Evolutionary conservation across 805 yeast genomes (phyloP).

Genomic region (Suhomyces sp.): DNA sequence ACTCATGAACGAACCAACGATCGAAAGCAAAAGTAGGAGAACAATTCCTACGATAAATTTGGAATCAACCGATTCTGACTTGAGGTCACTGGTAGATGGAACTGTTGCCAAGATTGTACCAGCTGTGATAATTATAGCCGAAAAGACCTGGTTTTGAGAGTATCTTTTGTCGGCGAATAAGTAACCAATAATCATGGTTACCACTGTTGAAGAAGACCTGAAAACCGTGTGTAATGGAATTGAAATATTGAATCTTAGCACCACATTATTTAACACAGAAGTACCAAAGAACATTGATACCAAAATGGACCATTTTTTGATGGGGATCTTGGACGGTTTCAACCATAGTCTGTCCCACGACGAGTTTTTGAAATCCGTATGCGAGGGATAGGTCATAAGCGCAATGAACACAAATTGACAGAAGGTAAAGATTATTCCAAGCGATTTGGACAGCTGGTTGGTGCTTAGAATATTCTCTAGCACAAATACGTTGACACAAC

Average conservation of each 20-base stretch:
- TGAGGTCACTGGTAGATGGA: no score
- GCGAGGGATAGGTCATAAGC: conserved; percentile 29
- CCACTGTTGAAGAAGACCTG: conserved; percentile 61
- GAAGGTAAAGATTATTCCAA: conserved; percentile 58
- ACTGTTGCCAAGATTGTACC: conserved; percentile 52
- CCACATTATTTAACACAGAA: conserved; percentile 57
- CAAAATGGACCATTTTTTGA: conserved; percentile 43
- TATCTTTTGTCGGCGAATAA: conserved; percentile 47
- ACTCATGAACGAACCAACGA: conserved; percentile 57
- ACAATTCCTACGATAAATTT: conserved; percentile 35
- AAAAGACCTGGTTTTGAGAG: conserved; percentile 42
- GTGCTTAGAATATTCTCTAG: conserved; percentile 51
- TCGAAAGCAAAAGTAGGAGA: conserved; percentile 47
- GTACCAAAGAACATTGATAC: conserved; percentile 52
- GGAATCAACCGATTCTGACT: no score
- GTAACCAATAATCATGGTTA: conserved; percentile 59
- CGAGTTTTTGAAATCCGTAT: conserved; percentile 25
- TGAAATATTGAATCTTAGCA: conserved; percentile 54
- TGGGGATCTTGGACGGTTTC: conserved; percentile 38
- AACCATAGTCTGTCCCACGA: conserved; percentile 26
- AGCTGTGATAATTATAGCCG: conserved; percentile 50
- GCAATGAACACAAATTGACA: conserved; percentile 56
- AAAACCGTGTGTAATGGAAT: conserved; percentile 68
- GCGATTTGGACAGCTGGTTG: conserved; percentile 23
- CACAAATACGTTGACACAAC: conserved; percentile 68